These are phyloP conservation scores for Cucurbita ficifolia DNA, from an alignment of 306 rosid species.

Conservation along the genomic window DNA sequence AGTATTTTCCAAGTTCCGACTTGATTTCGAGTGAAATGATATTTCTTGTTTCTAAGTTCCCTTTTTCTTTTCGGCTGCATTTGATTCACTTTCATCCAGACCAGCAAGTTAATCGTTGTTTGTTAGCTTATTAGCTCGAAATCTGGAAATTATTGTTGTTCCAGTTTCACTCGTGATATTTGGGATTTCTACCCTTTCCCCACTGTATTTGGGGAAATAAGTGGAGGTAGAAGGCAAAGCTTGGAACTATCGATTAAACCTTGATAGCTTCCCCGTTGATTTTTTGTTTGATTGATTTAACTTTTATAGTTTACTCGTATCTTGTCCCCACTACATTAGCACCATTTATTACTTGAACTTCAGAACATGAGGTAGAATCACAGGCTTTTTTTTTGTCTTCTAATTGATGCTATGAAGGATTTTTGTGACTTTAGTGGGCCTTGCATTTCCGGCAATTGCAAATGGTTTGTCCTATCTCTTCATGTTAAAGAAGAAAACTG, in stretches of 20 bases:
- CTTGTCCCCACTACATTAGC: not conserved
- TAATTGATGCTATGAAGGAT: not conserved
- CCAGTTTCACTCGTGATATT: not conserved
- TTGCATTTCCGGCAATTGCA: not conserved
- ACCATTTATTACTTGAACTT: not conserved
- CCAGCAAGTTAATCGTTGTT: not conserved
- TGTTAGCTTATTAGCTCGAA: not conserved
- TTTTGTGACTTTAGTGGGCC: not conserved
- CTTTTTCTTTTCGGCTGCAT: not conserved
- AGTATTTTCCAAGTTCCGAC: conserved; percentile 6
- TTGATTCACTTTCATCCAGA: not conserved
- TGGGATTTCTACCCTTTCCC: not conserved
- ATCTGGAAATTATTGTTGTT: not conserved
- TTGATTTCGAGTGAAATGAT: not conserved
- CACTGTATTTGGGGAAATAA: not conserved
- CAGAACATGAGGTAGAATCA: not conserved
- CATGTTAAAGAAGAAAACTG: not conserved
- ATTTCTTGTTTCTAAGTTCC: not conserved
- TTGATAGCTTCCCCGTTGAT: not conserved
- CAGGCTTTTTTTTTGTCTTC: not conserved
- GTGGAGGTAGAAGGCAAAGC: not conserved
- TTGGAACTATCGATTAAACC: not conserved
- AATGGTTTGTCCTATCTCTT: not conserved
- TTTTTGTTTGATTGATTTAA: not conserved
- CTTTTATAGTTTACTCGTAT: not conserved